Evolutionary conservation across 345 rosid species (phyloP).

Genomic region (Eucalyptus curtisii): DNA sequence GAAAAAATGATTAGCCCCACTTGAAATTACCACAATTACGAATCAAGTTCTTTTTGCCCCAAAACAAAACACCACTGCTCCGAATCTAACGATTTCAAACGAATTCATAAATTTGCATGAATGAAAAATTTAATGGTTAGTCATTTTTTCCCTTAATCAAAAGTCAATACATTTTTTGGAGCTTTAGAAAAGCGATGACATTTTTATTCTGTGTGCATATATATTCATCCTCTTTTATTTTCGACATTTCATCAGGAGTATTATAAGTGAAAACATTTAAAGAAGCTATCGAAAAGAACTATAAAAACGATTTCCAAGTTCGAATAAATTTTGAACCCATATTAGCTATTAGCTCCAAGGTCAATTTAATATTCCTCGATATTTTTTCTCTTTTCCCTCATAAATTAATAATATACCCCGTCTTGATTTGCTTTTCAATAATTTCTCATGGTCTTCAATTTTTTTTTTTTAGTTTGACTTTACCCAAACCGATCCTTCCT

Average conservation of each 20-base stretch:
- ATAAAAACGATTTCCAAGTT: neutral
- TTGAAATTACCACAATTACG: neutral
- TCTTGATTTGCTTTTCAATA: neutral
- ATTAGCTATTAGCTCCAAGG: neutral
- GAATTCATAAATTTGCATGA: neutral
- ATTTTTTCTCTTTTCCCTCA: neutral
- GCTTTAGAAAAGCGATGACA: fast-evolving
- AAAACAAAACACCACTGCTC: neutral
- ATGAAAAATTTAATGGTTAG: neutral
- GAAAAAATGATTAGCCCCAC: neutral
- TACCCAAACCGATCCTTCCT: neutral
- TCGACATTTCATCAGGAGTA: fast-evolving
- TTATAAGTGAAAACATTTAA: neutral
- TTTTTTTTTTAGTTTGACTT: neutral
- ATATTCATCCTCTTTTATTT: too few species aligned
- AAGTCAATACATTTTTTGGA: neutral
- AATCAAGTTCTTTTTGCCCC: neutral
- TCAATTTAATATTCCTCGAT: neutral
- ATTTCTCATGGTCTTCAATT: neutral
- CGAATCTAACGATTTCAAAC: neutral
- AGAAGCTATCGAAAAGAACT: fast-evolving
- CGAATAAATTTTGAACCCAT: neutral
- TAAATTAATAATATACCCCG: neutral
- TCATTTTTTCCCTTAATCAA: neutral
- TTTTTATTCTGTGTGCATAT: neutral